Base-by-base conservation (phyloP, 1,284 basidiomycete genomes). In the Ceratobasidium sp. region DNA sequence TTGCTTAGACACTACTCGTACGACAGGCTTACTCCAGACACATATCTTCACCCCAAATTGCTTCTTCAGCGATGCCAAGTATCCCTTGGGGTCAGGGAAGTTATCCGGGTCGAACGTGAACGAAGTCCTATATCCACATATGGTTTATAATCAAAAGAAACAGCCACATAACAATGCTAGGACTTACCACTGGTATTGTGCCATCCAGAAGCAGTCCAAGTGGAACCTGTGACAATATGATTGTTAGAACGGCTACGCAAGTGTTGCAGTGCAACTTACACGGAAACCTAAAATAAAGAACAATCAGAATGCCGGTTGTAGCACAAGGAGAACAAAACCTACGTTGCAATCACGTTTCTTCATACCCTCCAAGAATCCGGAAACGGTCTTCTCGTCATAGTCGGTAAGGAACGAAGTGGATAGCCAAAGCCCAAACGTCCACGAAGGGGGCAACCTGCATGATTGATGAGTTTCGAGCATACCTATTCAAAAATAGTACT, bases 181-280 rank as follows among this genome's bases (percentile, higher is more conserved):
- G 46, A 73, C 79, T 61, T 71, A 85, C 90, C 90, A 91, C 80
- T 91, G 88, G 79, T 91, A 91, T 79, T 89, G 87, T 78, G 89
- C 90, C 90, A 91, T 91, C 89, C 89, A 91, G 82, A 91, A 92
- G 78, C 90, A 92, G 78, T 93, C 91, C 52, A 92, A 79, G 77
- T 93, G 91, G 82, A 92, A 89, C 0, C 70, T 72, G 32, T 18
- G 23, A 16, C 9, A 32, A 11, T 1, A n/a, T 14, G 14, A 62
- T 44, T 32, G 16, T 67, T 30, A n/a, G 23, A 54, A 11, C n/a
- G 3, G 30, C 35, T 8, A 49, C 9, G 4, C 21, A n/a, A 3
- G 30, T 26, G 26, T n/a, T 21, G 21, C 2, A 7, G 2, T 4
- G 21, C 38, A 54, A 44, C 70, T 54, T 54, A 72, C 70, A 72